Conservation (phyloP, 2,329 filamentous ascomycete genomes). For the Botrytis aclada region DNA sequence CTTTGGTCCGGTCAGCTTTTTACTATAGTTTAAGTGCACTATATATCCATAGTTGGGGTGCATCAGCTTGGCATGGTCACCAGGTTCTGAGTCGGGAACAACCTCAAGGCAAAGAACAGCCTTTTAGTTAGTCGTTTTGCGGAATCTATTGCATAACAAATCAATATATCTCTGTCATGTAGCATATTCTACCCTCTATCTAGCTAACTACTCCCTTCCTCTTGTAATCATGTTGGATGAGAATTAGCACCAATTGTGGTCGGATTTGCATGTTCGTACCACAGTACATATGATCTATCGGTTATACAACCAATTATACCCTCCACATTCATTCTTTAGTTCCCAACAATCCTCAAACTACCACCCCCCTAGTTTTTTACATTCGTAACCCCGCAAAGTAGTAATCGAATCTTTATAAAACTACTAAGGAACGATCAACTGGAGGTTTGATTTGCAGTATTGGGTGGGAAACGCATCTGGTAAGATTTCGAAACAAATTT, state of each 20-base stretch:
- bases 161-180: too few species aligned
- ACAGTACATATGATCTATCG: not conserved
- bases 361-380: accelerated
- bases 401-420: not conserved
- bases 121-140: not conserved
- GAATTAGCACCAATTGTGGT: not conserved
- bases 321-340: not conserved
- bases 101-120: not conserved
- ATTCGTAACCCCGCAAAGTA: not conserved
- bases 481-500: too few species aligned
- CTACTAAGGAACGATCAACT: not conserved
- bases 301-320: not conserved
- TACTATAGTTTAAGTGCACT: too few species aligned
- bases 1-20: too few species aligned
- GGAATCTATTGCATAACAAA: not conserved
- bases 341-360: not conserved
- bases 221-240: not conserved
- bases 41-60: not conserved
- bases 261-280: not conserved
- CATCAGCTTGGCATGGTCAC: not conserved
- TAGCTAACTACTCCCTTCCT: too few species aligned
- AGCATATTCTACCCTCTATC: too few species aligned
- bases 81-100: not conserved
- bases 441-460: not conserved
- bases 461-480: too few species aligned